Evolutionary conservation across 140 eudicot genomes (phyloP).

Genomic region (Oenanthe javanica): DNA sequence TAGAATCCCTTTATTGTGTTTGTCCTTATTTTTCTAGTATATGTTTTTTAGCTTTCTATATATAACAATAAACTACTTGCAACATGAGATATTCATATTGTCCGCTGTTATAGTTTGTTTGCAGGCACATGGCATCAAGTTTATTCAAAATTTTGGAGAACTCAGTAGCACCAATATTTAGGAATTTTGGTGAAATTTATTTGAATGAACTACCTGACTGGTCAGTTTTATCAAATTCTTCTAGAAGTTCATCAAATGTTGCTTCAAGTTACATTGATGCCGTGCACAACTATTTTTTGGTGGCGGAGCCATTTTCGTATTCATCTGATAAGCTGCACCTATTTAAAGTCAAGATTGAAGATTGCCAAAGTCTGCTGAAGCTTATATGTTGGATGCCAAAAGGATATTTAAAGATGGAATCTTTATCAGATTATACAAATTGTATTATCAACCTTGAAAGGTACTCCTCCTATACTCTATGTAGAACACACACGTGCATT

Average conservation of each 20-base stretch:
- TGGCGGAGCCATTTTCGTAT: slow-evolving; percentile 1
- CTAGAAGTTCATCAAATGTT: neutral
- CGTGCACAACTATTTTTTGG: neutral
- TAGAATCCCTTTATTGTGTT: neutral
- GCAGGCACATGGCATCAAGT: slow-evolving; percentile 71
- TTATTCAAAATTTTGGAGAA: slow-evolving; percentile 47
- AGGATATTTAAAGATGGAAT: slow-evolving; percentile 41
- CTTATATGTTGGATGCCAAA: slow-evolving; percentile 62
- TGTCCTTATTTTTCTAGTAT: neutral
- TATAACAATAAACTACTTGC: neutral
- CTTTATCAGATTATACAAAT: slow-evolving; percentile 43
- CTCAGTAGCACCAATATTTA: slow-evolving; percentile 40
- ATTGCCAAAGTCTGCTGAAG: slow-evolving; percentile 44
- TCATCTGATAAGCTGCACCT: slow-evolving; percentile 5
- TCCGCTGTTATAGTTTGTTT: slow-evolving; percentile 47
- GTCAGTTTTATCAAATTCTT: neutral
- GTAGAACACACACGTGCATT: neutral
- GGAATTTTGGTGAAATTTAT: neutral
- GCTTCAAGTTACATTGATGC: neutral
- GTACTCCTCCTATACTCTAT: slow-evolving; percentile 24
- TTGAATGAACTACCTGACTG: neutral
- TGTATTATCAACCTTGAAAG: slow-evolving; percentile 79
- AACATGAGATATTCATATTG: slow-evolving; percentile 18
- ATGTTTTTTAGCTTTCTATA: neutral
- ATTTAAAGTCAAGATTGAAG: slow-evolving; percentile 15